Evolutionary conservation across 164 flowering plant genomes (phyloP).

Genomic region (Macadamia integrifolia): DNA sequence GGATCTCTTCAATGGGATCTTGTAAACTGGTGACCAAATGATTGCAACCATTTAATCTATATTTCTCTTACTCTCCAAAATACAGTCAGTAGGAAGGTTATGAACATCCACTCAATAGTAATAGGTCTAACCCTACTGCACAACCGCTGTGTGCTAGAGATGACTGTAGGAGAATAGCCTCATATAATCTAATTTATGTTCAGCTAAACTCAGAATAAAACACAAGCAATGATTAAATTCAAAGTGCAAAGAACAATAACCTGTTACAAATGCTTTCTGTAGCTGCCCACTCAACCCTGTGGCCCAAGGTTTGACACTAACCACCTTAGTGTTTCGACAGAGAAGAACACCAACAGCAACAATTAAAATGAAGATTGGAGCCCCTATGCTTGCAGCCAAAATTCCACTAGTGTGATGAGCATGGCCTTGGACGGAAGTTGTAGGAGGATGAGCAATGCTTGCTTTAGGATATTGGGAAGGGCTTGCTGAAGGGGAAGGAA

Average conservation of each 20-base stretch:
- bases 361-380: constrained; percentile 19
- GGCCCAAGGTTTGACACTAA: constrained; percentile 61
- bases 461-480: constrained; percentile 9
- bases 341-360: constrained; percentile 24
- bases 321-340: constrained; percentile 36
- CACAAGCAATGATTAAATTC: background rate
- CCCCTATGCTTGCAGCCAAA: constrained; percentile 24
- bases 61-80: background rate
- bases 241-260: constrained; percentile 19
- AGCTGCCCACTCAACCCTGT: constrained; percentile 74
- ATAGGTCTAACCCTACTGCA: background rate
- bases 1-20: background rate
- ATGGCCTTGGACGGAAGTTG: too few species aligned
- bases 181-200: background rate
- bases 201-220: background rate
- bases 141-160: background rate
- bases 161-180: too few species aligned
- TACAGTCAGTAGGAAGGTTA: background rate
- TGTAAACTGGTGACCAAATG: background rate
- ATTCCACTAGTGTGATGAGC: background rate
- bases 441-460: background rate
- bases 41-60: background rate
- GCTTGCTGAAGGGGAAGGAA: constrained; percentile 22
- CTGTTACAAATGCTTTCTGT: constrained; percentile 59
- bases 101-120: background rate